Conservation (phyloP, 2,329 filamentous ascomycete genomes). For the Neobulgaria alba region DNA sequence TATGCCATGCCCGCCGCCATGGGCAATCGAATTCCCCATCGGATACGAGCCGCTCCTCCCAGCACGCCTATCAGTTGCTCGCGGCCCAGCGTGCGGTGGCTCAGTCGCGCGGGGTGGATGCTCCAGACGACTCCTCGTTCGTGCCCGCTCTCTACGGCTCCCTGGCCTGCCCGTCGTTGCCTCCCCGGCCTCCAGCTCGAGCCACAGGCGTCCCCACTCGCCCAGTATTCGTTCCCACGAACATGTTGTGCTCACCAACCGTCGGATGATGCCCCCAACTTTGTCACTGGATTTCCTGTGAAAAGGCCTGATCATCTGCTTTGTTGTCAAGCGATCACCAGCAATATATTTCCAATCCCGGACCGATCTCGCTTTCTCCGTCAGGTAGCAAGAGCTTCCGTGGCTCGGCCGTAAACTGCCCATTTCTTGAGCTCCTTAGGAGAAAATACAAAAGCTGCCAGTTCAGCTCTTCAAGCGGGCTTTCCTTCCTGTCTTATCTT, state of each 20-base stretch:
- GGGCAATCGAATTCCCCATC: too few species aligned
- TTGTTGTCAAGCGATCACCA: neutral
- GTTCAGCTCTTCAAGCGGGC: neutral
- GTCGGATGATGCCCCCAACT: neutral
- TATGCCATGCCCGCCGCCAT: too few species aligned
- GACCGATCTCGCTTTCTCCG: too few species aligned
- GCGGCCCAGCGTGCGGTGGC: too few species aligned
- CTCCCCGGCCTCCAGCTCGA: neutral
- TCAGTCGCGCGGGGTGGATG: too few species aligned
- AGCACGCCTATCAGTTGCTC: too few species aligned
- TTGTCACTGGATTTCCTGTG: neutral
- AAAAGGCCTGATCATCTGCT: neutral
- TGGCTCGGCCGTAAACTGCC: neutral
- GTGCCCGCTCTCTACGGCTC: neutral
- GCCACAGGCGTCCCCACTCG: neutral
- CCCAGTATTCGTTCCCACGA: neutral
- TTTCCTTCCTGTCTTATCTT: constrained; percentile 1
- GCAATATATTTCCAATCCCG: too few species aligned
- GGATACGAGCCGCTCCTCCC: too few species aligned
- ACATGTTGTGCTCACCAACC: neutral
- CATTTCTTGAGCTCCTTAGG: too few species aligned
- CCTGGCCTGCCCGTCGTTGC: neutral
- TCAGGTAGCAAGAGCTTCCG: too few species aligned
- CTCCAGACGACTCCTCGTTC: neutral
- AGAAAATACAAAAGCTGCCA: neutral